Percentiles rank a stretch among this genome's conserved stretches.
phyloP scores from a whole-genome alignment of 192 early-diverging fungal species.

The Backusella tuberculispora region DNA sequence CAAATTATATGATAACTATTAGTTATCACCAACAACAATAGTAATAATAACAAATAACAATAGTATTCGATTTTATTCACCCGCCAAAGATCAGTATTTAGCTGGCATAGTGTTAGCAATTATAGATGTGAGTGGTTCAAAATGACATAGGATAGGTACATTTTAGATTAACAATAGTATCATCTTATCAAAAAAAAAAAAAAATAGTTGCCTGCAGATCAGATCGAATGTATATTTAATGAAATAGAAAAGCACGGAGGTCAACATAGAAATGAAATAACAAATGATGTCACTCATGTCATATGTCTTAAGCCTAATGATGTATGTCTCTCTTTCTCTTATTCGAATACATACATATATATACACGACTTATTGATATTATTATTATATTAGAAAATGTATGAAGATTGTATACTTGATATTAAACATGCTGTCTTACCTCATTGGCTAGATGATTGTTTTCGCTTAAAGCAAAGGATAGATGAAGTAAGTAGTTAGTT shows the following conservation, averaged over 20 bases:
- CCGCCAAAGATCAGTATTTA: not conserved
- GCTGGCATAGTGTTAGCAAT: slow-evolving; percentile 1
- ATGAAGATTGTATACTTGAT: slow-evolving; percentile 45
- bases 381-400: slow-evolving; percentile 39
- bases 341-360: not conserved
- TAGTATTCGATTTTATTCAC: slow-evolving; percentile 9
- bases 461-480: slow-evolving; percentile 55
- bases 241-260: slow-evolving; percentile 37
- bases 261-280: slow-evolving; percentile 31
- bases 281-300: slow-evolving; percentile 48
- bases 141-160: not conserved
- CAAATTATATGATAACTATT: not conserved
- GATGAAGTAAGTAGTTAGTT: slow-evolving; percentile 41
- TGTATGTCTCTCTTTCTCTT: slow-evolving; percentile 6
- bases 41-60: not conserved
- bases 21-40: not conserved
- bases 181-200: not conserved
- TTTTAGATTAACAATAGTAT: not conserved
- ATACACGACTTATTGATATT: not conserved
- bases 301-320: slow-evolving; percentile 23
- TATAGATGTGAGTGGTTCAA: not conserved
- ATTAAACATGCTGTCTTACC: slow-evolving; percentile 64
- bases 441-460: slow-evolving; percentile 73
- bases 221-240: slow-evolving; percentile 37
- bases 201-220: slow-evolving; percentile 29